Evolutionary conservation across 768 basidiomycete genomes (phyloP), one percentile per base, ranked within the genome.

Genomic region (Leccinum subtestaceum): DNA sequence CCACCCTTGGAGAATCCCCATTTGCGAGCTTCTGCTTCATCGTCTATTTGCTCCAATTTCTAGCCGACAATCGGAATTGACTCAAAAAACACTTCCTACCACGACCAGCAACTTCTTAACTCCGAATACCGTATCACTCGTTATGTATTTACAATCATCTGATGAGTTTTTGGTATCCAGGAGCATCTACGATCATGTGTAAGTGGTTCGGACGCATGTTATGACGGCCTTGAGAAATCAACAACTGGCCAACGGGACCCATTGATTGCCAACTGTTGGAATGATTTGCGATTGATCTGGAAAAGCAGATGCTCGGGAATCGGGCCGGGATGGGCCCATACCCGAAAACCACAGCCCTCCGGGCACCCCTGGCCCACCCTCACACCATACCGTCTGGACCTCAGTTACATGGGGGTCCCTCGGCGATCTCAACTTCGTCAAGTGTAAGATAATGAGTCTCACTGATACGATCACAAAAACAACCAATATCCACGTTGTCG

Each of bases 131-230:
- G 83, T 78, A 67, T 94, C 92, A 59, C 84, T 90, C 6, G 72
- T 72, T 23, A 93, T 61, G 66, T 82, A 93, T 3, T 76, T 70
- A 63, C 91, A 88, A 5, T 84, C 86, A 56, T 87, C 82, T 93
- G 17, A 79, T 75, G 23, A 95, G 81, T 46, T 82, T 87, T 67
- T 85, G 85, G 70, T 79, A 93, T 31, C 90, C 91, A 29, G 82
- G 80, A 0, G 89, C 89, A 54, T 85, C 74, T 56, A 92, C 77
- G 76, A 84, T 78, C 60, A 93, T 73, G 70, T 95, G 93, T 52
- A 94, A 67, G 70, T 95, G 93, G 48, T 83, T 89, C 10, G 93
- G 93, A 13, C 93, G 80, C 76, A 85, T 85, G 58, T 85, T 83
- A 66, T 94, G 93, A 52, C 93, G 78, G 12, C 80, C 80, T 8